Conservation (phyloP, 257 asterid genomes). For the Knoxia roxburghii region DNA sequence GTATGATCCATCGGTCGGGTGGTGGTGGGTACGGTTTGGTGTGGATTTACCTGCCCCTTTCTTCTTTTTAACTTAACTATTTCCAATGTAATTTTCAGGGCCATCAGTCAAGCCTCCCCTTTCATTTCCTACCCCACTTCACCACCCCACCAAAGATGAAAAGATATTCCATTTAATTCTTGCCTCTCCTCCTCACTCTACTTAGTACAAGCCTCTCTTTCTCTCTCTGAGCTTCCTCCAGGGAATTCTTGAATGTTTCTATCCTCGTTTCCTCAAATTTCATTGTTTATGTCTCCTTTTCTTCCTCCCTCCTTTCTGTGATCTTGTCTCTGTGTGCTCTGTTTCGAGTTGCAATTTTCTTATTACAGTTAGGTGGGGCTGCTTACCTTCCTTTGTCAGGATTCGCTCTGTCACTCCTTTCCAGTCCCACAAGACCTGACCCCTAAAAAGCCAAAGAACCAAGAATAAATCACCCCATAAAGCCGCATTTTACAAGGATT, state of each 20-base stretch:
- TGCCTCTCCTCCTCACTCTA: constrained; percentile 32
- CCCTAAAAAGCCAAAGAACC: constrained; percentile 10
- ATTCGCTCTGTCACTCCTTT: constrained; percentile 15
- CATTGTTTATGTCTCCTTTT: neutral
- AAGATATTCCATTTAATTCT: constrained; percentile 15
- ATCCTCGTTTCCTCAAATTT: neutral
- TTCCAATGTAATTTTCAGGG: constrained; percentile 26
- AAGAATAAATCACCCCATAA: constrained; percentile 25
- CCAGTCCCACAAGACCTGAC: constrained; percentile 26
- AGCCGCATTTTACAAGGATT: constrained; percentile 8
- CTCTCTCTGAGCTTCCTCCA: no score
- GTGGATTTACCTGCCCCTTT: constrained; percentile 33
- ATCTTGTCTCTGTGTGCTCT: constrained; percentile 17
- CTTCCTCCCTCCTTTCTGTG: constrained; percentile 1
- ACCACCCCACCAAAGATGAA: constrained; percentile 17
- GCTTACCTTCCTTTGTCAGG: constrained; percentile 62
- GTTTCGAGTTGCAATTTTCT: constrained; percentile 22
- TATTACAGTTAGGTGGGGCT: constrained; percentile 53
- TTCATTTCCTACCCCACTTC: constrained; percentile 15
- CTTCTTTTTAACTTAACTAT: constrained; percentile 24
- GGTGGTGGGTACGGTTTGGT: constrained; percentile 44
- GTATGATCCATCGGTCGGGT: no score
- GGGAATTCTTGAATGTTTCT: constrained; percentile 5
- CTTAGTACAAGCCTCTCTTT: no score
- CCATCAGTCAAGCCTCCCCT: constrained; percentile 22